These are phyloP conservation scores for Lophium mytilinum DNA, from an alignment of 495 filamentous ascomycete genomes.

Conservation along the genomic window DNA sequence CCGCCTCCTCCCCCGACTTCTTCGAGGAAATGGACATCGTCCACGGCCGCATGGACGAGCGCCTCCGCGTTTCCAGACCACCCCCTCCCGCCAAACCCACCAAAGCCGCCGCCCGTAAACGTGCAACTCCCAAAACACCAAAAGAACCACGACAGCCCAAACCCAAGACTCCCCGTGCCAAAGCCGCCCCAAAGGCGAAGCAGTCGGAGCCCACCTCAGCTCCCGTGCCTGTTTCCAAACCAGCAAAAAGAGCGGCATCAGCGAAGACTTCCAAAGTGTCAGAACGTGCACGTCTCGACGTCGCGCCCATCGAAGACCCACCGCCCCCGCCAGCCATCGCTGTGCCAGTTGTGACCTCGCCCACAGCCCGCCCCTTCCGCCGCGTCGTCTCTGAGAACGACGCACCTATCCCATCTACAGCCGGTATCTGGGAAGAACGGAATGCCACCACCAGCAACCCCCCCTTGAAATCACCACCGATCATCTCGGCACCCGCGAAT, in stretches of 20 bases:
- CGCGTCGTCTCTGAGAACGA: conserved; percentile 16
- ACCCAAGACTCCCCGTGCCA: not conserved
- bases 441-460: conserved; percentile 1
- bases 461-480: not conserved
- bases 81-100: not conserved
- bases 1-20: not conserved
- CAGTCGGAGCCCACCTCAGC: not conserved
- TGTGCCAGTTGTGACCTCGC: not conserved
- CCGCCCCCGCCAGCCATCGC: not conserved
- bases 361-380: conserved; percentile 7
- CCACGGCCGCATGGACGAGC: conserved; percentile 18
- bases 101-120: not conserved
- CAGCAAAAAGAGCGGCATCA: not conserved
- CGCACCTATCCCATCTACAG: conserved; percentile 10
- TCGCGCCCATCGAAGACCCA: not conserved
- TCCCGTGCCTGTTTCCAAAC: not conserved
- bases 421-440: conserved; percentile 7
- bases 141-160: too few species aligned
- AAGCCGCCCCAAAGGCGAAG: not conserved
- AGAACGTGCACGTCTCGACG: not conserved
- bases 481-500: not conserved
- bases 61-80: not conserved
- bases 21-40: conserved; percentile 18
- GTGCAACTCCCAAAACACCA: too few species aligned
- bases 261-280: not conserved